Percentiles rank a stretch among this genome's conserved stretches.
Conservation (phyloP, 1,284 basidiomycete species). For the Mycena citricolor region DNA sequence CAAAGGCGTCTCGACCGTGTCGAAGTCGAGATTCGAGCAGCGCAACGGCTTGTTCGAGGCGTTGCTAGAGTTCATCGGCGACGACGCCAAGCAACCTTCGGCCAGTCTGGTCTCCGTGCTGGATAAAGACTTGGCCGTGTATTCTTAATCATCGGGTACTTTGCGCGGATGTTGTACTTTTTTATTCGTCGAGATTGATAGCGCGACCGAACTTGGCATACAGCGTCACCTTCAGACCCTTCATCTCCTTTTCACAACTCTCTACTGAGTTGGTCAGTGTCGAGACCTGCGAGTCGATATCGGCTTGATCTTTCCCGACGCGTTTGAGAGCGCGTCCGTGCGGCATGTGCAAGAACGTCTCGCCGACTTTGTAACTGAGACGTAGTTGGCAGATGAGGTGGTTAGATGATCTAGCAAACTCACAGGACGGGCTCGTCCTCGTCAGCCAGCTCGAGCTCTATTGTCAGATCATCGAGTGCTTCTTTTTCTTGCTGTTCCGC, state of each 20-base stretch:
- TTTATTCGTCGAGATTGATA: slow-evolving; percentile 84
- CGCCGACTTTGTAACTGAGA: slow-evolving; percentile 84
- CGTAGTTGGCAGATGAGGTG: neutral
- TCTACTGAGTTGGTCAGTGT: slow-evolving; percentile 57
- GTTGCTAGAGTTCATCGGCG: slow-evolving; percentile 60
- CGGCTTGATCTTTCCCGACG: slow-evolving; percentile 69
- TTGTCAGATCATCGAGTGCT: slow-evolving; percentile 84
- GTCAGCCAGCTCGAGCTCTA: slow-evolving; percentile 88
- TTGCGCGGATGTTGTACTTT: neutral
- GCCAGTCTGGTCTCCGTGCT: slow-evolving; percentile 57
- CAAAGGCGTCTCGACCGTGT: slow-evolving; percentile 31
- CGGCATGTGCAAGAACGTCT: slow-evolving; percentile 83
- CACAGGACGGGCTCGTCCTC: slow-evolving; percentile 80
- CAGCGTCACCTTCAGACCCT: slow-evolving; percentile 81
- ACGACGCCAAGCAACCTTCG: slow-evolving; percentile 62
- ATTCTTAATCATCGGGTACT: neutral
- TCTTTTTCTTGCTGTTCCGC: slow-evolving; percentile 82
- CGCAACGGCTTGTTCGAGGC: slow-evolving; percentile 69
- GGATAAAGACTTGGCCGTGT: slow-evolving; percentile 26
- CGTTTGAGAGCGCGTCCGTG: slow-evolving; percentile 72
- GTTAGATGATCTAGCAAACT: slow-evolving; percentile 27
- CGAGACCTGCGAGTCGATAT: slow-evolving; percentile 61
- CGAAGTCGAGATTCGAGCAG: slow-evolving; percentile 48
- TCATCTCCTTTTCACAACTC: slow-evolving; percentile 85
- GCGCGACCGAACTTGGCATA: slow-evolving; percentile 93